Percentiles rank a stretch among this genome's conserved stretches.
Evolutionary conservation across 2,329 filamentous ascomycete genomes (phyloP).

Genomic region (Fusarium aywerte): DNA sequence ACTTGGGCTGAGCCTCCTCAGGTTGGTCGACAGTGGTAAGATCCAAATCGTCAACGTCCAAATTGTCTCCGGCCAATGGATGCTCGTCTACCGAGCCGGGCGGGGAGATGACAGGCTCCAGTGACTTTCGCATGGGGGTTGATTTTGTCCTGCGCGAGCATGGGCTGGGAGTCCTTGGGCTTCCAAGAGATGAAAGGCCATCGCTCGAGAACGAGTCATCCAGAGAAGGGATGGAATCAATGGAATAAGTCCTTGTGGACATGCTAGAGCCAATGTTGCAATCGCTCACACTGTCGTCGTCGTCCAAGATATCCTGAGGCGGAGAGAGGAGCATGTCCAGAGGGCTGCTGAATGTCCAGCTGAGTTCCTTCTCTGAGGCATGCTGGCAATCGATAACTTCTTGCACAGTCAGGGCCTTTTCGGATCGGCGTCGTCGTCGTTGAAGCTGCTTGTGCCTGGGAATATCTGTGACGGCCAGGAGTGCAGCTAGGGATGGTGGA

Average conservation of each 20-base stretch:
- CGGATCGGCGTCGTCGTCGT: conserved; percentile 47
- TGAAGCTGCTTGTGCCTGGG: conserved; percentile 58
- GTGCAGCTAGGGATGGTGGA: conserved; percentile 68
- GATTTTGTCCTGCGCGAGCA: conserved; percentile 48
- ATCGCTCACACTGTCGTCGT: conserved; percentile 61
- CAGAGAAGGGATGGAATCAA: conserved; percentile 71
- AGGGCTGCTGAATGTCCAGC: conserved; percentile 64
- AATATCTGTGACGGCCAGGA: conserved; percentile 71
- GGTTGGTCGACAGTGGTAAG: conserved; percentile 59
- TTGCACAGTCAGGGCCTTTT: conserved; percentile 61
- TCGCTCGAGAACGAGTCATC: conserved; percentile 65
- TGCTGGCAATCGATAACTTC: conserved; percentile 65
- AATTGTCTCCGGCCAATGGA: conserved; percentile 56
- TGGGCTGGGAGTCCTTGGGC: conserved; percentile 56
- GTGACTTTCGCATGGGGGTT: conserved; percentile 58
- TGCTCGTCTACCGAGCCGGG: conserved; percentile 63
- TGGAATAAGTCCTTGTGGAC: conserved; percentile 66
- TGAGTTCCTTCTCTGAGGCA: conserved; percentile 68
- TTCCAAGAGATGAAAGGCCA: conserved; percentile 60
- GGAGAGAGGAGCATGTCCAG: conserved; percentile 69
- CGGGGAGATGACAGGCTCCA: conserved; percentile 67
- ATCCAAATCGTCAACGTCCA: conserved; percentile 56
- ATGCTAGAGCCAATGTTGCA: conserved; percentile 63
- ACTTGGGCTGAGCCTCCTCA: conserved; percentile 50
- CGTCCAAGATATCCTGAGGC: conserved; percentile 66